phyloP scores from a whole-genome alignment of 23 red algal genomes.

The Gracilaria domingensis region DNA sequence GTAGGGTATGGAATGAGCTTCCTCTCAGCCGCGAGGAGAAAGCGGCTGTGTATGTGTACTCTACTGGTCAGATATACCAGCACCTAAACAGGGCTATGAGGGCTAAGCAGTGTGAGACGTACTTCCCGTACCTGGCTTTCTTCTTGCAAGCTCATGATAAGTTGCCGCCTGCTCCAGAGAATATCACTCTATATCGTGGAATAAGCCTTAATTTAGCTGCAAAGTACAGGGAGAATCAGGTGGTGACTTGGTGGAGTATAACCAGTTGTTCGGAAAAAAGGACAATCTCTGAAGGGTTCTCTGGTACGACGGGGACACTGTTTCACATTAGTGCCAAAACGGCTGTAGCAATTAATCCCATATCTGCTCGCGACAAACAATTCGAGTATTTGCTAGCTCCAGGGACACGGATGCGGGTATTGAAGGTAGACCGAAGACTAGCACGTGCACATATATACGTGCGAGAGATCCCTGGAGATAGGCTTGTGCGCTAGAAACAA shows the following conservation, averaged over 20 bases:
- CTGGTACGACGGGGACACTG: neutral
- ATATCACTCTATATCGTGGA: neutral
- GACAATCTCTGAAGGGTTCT: neutral
- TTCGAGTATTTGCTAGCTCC: neutral
- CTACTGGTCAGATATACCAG: neutral
- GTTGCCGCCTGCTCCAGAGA: neutral
- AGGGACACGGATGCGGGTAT: neutral
- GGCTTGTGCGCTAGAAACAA: neutral
- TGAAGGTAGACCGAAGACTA: neutral
- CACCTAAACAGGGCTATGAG: neutral
- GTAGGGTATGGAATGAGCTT: neutral
- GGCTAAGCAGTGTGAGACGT: neutral
- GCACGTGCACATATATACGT: neutral
- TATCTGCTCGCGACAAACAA: neutral
- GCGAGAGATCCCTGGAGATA: slow-evolving; percentile 8
- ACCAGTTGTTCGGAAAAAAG: neutral
- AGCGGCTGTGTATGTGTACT: neutral
- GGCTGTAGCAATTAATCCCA: neutral
- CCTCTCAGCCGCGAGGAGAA: neutral
- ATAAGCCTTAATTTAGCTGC: neutral
- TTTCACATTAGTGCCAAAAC: neutral
- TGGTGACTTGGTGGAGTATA: neutral
- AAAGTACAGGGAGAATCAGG: neutral
- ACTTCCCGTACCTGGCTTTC: neutral
- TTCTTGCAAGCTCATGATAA: slow-evolving; percentile 9